Conservation (phyloP, 2,329 filamentous ascomycete genomes). For the Calcarisporium arbuscula region DNA sequence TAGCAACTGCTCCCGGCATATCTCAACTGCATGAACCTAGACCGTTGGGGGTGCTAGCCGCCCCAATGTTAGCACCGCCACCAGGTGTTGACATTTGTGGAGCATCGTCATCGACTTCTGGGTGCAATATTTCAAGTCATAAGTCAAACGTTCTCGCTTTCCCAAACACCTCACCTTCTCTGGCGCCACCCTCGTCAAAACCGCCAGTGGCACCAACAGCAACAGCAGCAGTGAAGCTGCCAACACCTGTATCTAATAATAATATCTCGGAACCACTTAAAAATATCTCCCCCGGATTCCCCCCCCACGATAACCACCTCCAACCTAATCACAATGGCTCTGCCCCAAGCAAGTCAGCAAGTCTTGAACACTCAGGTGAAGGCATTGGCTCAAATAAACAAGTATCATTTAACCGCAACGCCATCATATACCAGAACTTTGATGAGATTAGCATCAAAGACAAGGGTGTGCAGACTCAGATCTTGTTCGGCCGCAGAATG, state of each 20-base stretch:
- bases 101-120: slow-evolving; percentile 20
- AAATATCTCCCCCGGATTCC: no score
- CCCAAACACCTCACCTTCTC: slow-evolving; percentile 31
- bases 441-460: slow-evolving; percentile 50
- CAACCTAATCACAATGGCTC: slow-evolving; percentile 9
- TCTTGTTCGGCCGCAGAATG: slow-evolving; percentile 55
- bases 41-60: slow-evolving; percentile 28
- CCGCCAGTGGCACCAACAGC: neutral
- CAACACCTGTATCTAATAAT: neutral
- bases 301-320: slow-evolving; percentile 3
- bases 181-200: slow-evolving; percentile 8
- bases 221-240: neutral
- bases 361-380: slow-evolving; percentile 7
- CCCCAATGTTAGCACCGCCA: slow-evolving; percentile 31
- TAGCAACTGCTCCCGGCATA: slow-evolving; percentile 15
- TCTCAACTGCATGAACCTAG: slow-evolving; percentile 18
- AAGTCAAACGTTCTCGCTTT: slow-evolving; percentile 40
- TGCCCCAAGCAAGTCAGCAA: slow-evolving; percentile 11
- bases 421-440: slow-evolving; percentile 56
- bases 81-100: slow-evolving; percentile 20
- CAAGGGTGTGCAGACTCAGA: slow-evolving; percentile 49
- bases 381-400: no score
- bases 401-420: slow-evolving; percentile 51
- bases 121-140: slow-evolving; percentile 15
- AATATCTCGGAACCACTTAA: no score